Base-by-base conservation (phyloP, 2,329 filamentous ascomycete genomes). In the Fusarium nelsonii region DNA sequence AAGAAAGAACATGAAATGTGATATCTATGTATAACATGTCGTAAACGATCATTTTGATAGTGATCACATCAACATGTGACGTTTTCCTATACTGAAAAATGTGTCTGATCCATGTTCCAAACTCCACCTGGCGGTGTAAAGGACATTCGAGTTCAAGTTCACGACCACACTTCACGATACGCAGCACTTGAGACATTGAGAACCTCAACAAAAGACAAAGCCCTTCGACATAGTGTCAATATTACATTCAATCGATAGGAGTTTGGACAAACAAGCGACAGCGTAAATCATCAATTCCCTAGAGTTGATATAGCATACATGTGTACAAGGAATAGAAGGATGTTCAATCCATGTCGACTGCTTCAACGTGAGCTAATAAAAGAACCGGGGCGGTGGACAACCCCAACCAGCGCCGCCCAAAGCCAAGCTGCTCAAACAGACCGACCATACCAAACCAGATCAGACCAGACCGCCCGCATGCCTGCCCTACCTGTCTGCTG, bases 361-460 rank as follows among this genome's bases (percentile, higher is more conserved):
- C 58, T 58, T 67, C 70, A 60, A 59, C 41, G 9, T 53, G 60
- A 53, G 64, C 63, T 73, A 68, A 59, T 68, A 70, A 74, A 74
- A 74, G 71, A 74, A 74, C 63, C 69, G 72, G 72, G 73, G 67
- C 71, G 60, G 72, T 72, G 58, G 68, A 63, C 70, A 62, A 69
- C 65, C 59, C 72, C 53, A 67, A 67, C 70, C 68, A 57, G 53
- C 62, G 69, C 51, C 48, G 48, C 62, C 60, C 58, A 68, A 69
- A 46, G 37, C 54, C 51, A 49, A 55, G 52, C 54, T 64, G 44
- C 50, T 65, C 36, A 64, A 70, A 34, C 43, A 65, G 59, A 62
- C 50, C 39, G 23, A 63, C 45, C 40, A 63, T 65, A 36, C 43
- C 52, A 43, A 58, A 61, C 72, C 63, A 23, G 23, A 23, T 5